Percentiles rank a stretch among this genome's conserved stretches.
Conservation (phyloP, 2,329 filamentous ascomycete genomes). For the Alternaria rosae region DNA sequence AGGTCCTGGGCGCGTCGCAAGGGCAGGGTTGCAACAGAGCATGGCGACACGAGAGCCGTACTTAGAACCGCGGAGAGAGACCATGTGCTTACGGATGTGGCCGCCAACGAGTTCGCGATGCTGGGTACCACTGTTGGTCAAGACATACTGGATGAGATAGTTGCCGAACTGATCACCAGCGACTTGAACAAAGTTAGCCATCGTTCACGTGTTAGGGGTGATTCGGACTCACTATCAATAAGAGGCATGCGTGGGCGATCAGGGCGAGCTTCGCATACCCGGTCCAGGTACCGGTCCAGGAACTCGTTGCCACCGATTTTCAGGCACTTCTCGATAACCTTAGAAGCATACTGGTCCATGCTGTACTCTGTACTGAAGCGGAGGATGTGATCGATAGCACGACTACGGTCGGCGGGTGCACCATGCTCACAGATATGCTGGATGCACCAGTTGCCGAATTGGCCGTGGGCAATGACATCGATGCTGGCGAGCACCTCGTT, state of each 20-base stretch:
- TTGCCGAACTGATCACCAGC: constrained; percentile 99
- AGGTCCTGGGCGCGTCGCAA: constrained; percentile 86
- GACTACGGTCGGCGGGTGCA: constrained; percentile 85
- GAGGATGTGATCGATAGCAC: constrained; percentile 94
- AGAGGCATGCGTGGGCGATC: constrained; percentile 95
- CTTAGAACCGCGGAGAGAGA: constrained; percentile 96
- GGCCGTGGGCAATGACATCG: constrained; percentile 93
- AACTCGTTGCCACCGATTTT: constrained; percentile 95
- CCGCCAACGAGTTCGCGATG: constrained; percentile 92
- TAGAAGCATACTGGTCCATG: constrained; percentile 98
- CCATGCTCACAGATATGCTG: constrained; percentile 99
- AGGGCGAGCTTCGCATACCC: constrained; percentile 87
- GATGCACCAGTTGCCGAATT: constrained; percentile 99
- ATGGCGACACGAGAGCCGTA: constrained; percentile 98
- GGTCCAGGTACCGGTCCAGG: constrained; percentile 87
- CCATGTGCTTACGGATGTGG: constrained; percentile 98
- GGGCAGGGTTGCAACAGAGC: constrained; percentile 95
- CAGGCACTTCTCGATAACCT: constrained; percentile 98
- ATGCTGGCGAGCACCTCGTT: constrained; percentile 95
- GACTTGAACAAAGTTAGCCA: constrained; percentile 57
- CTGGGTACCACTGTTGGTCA: constrained; percentile 84
- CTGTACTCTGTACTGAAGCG: constrained; percentile 94
- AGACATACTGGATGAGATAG: constrained; percentile 96
- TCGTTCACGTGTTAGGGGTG: background rate
- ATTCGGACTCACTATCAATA: constrained; percentile 75